These are phyloP conservation scores for Wickerhamomyces chambardii DNA, from an alignment of 805 yeast species.

Conservation along the genomic window DNA sequence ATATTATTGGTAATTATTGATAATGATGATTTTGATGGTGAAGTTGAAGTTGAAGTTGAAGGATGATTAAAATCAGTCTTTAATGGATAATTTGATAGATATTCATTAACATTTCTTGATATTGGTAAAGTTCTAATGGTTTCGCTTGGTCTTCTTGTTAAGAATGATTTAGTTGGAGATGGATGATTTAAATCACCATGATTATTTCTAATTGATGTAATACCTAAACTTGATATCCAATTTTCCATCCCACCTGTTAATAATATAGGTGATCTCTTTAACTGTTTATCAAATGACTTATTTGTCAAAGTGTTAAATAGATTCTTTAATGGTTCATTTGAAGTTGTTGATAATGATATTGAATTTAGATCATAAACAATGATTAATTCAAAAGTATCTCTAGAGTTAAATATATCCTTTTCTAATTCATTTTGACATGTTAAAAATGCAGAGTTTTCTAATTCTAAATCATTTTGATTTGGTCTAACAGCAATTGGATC, in stretches of 20 bases:
- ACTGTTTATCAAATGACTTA: conserved; percentile 25
- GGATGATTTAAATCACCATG: conserved; percentile 9
- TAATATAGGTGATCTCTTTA: conserved; percentile 32
- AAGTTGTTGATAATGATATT: neutral
- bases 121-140: conserved; percentile 5
- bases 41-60: neutral
- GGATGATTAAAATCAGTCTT: conserved; percentile 8
- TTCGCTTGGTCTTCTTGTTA: conserved; percentile 4
- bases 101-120: conserved; percentile 10
- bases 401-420: conserved; percentile 36
- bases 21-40: conserved; percentile 1
- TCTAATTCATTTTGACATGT: conserved; percentile 46
- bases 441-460: conserved; percentile 52
- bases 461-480: conserved; percentile 48
- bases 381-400: conserved; percentile 52
- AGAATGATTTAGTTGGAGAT: neutral
- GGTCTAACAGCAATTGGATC: conserved; percentile 58
- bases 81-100: conserved; percentile 8
- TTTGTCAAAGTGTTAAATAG: conserved; percentile 21
- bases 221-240: conserved; percentile 23
- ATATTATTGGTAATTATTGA: too few relatives aligned
- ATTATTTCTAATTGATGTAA: conserved; percentile 10
- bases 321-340: conserved; percentile 2
- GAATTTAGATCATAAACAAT: conserved; percentile 36
- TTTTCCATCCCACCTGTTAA: conserved; percentile 48